These are phyloP conservation scores for Neoboletus brunneissimus DNA, from an alignment of 768 basidiomycete genomes.

Conservation along the genomic window DNA sequence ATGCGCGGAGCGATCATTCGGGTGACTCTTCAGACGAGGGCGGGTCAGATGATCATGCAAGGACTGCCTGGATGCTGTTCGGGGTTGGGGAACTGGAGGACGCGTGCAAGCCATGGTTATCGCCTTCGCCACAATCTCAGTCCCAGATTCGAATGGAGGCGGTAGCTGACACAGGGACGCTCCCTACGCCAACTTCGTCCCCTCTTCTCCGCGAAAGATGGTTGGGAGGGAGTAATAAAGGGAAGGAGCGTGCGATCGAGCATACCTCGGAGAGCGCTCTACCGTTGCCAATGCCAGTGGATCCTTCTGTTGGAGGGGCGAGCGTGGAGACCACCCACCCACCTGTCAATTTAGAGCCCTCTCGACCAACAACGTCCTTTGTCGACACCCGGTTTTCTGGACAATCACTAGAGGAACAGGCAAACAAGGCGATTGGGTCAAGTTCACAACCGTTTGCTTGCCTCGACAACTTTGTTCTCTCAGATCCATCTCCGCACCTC, in stretches of 20 bases:
- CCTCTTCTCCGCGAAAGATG: slow-evolving; percentile 5
- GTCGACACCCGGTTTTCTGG: neutral
- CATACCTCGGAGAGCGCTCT: neutral
- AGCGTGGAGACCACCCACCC: slow-evolving; percentile 4
- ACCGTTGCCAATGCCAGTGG: neutral
- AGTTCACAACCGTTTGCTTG: slow-evolving; percentile 13
- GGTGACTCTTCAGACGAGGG: slow-evolving; percentile 42
- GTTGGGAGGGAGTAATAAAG: neutral
- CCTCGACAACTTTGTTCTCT: slow-evolving; percentile 16
- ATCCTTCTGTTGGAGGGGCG: neutral
- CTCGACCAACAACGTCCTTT: slow-evolving; percentile 5
- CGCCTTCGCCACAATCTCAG: slow-evolving; percentile 15
- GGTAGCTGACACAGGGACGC: neutral
- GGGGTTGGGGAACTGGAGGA: slow-evolving; percentile 34
- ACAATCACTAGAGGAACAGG: neutral
- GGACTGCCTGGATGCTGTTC: slow-evolving; percentile 57
- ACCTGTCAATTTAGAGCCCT: neutral
- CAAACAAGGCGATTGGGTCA: neutral
- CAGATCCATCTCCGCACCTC: neutral
- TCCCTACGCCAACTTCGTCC: slow-evolving; percentile 29
- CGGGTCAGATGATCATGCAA: slow-evolving; percentile 47
- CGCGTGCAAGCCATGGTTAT: slow-evolving; percentile 15
- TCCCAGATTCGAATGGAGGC: neutral
- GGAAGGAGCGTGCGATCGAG: slow-evolving; percentile 5
- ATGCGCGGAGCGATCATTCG: slow-evolving; percentile 38